These are phyloP conservation scores for Arthrobotrys sinensis DNA, from an alignment of 2,329 filamentous ascomycete genomes.

Conservation along the genomic window DNA sequence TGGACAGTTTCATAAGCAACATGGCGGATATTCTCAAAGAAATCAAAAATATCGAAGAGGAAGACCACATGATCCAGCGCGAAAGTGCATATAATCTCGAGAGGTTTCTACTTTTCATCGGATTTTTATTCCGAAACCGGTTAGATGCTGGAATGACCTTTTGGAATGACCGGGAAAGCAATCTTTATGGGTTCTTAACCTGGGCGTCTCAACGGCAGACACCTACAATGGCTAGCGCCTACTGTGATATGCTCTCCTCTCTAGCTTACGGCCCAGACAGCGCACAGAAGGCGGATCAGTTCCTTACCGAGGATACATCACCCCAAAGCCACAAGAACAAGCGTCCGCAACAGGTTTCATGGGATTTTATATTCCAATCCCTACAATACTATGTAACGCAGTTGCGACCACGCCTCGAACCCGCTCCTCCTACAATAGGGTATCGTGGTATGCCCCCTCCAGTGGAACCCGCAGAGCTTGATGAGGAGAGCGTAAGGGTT, in stretches of 20 bases:
- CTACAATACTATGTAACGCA: conserved; percentile 71
- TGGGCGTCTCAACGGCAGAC: conserved; percentile 97
- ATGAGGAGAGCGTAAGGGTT: conserved; percentile 96
- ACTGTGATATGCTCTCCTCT: conserved; percentile 94
- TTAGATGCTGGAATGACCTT: conserved; percentile 88
- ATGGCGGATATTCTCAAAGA: conserved; percentile 86
- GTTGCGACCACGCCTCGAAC: conserved; percentile 62
- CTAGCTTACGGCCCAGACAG: conserved; percentile 87
- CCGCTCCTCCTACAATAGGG: conserved; percentile 64
- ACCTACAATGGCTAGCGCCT: conserved; percentile 94
- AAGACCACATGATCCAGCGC: conserved; percentile 68
- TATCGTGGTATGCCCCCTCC: conserved; percentile 66
- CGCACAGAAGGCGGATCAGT: conserved; percentile 87
- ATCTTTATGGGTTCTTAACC: conserved; percentile 92
- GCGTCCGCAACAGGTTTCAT: conserved; percentile 87
- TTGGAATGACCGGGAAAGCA: conserved; percentile 92
- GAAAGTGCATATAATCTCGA: conserved; percentile 77
- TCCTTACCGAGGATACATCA: conserved; percentile 87
- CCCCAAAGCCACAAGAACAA: conserved; percentile 79
- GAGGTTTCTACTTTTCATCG: conserved; percentile 90
- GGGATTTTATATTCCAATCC: conserved; percentile 92
- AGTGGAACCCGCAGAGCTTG: conserved; percentile 75
- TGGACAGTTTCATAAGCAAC: conserved; percentile 94
- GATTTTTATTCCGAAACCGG: conserved; percentile 89
- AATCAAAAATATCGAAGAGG: conserved; percentile 65